Evolutionary conservation across 164 flowering plant genomes (phyloP).

Genomic region (Piper betle): DNA sequence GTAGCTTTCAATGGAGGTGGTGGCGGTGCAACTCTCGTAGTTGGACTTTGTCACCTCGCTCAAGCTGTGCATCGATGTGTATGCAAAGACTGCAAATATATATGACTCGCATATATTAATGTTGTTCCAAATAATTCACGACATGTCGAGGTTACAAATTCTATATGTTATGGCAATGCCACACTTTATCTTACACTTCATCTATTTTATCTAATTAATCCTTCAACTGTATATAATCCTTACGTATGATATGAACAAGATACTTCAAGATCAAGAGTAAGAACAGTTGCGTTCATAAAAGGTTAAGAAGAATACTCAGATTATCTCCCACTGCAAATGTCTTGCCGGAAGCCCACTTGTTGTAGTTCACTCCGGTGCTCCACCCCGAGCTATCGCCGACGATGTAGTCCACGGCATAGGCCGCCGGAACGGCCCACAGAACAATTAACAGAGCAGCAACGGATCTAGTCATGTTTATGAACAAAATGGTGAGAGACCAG

Average conservation of each 20-base stretch:
- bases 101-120: background rate
- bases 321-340: conserved; percentile 45
- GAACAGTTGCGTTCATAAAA: background rate
- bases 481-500: background rate
- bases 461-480: conserved; percentile 6
- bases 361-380: conserved; percentile 46
- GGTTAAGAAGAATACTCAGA: conserved; percentile 27
- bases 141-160: no score
- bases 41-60: conserved; percentile 7
- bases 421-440: conserved; percentile 2
- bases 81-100: conserved; percentile 9
- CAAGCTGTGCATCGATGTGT: conserved; percentile 6
- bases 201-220: no score
- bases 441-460: conserved; percentile 2
- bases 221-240: no score
- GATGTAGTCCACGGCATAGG: conserved; percentile 5
- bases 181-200: no score
- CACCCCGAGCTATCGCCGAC: conserved; percentile 65
- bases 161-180: no score
- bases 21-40: conserved; percentile 10
- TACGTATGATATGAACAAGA: no score
- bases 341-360: conserved; percentile 37
- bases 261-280: no score
- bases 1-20: conserved; percentile 5
- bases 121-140: background rate